phyloP scores from a whole-genome alignment of 768 basidiomycete species.

The Hemileccinum impolitum region DNA sequence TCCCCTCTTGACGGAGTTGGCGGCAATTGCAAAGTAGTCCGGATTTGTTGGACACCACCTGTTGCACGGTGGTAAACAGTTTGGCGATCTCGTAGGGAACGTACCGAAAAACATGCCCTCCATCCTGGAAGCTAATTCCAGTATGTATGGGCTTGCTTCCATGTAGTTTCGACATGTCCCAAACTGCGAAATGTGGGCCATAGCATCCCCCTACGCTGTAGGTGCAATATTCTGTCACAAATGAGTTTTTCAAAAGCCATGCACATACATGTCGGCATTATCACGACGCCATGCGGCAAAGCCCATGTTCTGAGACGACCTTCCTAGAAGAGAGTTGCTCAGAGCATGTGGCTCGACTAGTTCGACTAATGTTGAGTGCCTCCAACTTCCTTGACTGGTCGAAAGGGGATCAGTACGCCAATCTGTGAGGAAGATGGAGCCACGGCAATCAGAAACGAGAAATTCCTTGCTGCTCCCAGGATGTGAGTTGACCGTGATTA shows the following conservation, averaged over 20 bases:
- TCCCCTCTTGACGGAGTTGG: conserved; percentile 54
- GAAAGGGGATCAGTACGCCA: conserved; percentile 72
- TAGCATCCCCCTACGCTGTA: conserved; percentile 72
- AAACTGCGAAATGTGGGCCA: conserved; percentile 67
- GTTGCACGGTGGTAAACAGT: conserved; percentile 3
- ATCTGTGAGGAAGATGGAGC: conserved; percentile 75
- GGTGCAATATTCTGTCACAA: not conserved
- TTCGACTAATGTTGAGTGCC: conserved; percentile 64
- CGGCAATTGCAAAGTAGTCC: conserved; percentile 75
- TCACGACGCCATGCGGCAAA: conserved; percentile 71
- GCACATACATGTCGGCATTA: conserved; percentile 66
- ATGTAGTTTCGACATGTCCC: conserved; percentile 69
- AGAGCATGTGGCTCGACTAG: conserved; percentile 68
- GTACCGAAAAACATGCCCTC: conserved; percentile 66
- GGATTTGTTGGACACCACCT: conserved; percentile 80
- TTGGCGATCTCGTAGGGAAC: not conserved
- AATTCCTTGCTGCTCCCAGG: conserved; percentile 74
- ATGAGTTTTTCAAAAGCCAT: not conserved
- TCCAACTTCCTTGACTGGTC: conserved; percentile 50
- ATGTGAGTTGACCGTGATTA: conserved; percentile 66
- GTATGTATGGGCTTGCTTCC: conserved; percentile 71
- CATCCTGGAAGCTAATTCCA: conserved; percentile 63
- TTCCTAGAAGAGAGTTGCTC: conserved; percentile 47
- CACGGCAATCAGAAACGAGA: conserved; percentile 70
- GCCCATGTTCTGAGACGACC: conserved; percentile 46